phyloP scores from a whole-genome alignment of 108 stramenopile species.

The Nitzschia sp. region DNA sequence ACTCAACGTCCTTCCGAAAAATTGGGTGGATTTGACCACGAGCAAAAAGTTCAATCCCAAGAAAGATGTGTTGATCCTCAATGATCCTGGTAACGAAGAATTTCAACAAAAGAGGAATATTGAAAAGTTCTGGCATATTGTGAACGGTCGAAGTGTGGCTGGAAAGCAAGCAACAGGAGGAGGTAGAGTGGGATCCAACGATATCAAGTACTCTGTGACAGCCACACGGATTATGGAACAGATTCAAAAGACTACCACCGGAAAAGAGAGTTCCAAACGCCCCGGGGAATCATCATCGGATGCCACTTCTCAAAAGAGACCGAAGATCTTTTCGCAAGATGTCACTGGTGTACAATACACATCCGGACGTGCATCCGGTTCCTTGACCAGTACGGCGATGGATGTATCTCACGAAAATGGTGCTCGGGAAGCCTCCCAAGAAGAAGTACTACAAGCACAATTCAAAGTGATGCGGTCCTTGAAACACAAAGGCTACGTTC shows the following conservation, averaged over 20 bases:
- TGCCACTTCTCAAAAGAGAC: conserved; percentile 29
- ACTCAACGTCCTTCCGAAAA: conserved; percentile 79
- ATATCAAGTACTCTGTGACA: conserved; percentile 68
- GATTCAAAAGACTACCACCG: conserved; percentile 41
- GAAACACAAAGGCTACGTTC: conserved; percentile 82
- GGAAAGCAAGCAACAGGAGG: not conserved
- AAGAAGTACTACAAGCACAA: conserved; percentile 82
- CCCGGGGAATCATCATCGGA: conserved; percentile 4
- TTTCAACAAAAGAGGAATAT: conserved; percentile 63
- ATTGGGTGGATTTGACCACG: conserved; percentile 65
- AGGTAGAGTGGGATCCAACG: conserved; percentile 17
- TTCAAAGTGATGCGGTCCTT: conserved; percentile 52
- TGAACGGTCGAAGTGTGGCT: conserved; percentile 33
- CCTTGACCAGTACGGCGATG: conserved; percentile 73
- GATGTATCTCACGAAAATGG: conserved; percentile 49
- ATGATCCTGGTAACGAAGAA: conserved; percentile 67
- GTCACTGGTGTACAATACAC: conserved; percentile 63
- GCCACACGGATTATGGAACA: conserved; percentile 83
- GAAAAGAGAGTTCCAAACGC: not conserved
- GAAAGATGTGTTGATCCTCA: conserved; percentile 73
- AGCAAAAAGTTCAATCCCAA: conserved; percentile 70
- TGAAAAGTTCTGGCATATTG: conserved; percentile 70
- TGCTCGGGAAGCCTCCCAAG: conserved; percentile 75
- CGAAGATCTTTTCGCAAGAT: conserved; percentile 61
- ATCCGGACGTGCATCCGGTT: conserved; percentile 68